A percentile compares a stretch with the other conserved stretches of the same genome.
Conservation (phyloP, 129 eudicot species). For the Centrapalus pauciflorus region DNA sequence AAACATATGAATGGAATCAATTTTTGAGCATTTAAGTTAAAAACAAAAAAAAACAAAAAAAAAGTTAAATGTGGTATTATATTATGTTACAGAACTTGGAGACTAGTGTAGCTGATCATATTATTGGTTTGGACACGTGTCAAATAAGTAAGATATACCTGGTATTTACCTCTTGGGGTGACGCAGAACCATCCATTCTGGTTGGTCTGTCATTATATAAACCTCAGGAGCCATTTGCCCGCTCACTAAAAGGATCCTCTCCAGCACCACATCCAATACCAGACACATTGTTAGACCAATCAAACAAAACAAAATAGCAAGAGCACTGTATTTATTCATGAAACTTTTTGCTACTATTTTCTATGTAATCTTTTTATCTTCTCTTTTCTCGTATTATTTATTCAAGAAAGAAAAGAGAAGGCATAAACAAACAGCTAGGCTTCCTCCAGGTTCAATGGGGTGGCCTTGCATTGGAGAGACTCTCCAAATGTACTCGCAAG, state of each 20-base stretch:
- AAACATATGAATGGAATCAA: too few species aligned
- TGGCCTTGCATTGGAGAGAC: slow-evolving; percentile 67
- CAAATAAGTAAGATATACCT: too few species aligned
- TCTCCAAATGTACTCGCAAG: slow-evolving; percentile 62
- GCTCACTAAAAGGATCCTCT: neutral
- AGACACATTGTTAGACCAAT: neutral
- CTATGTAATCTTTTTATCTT: slow-evolving; percentile 28
- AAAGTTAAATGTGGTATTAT: too few species aligned
- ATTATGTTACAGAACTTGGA: too few species aligned
- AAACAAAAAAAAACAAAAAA: too few species aligned
- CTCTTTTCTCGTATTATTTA: slow-evolving; percentile 25
- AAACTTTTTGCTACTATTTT: slow-evolving; percentile 11
- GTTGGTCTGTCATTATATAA: slow-evolving; percentile 26
- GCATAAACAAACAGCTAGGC: slow-evolving; percentile 31
- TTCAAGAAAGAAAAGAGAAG: too few species aligned
- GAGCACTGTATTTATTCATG: neutral
- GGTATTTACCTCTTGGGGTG: too few species aligned
- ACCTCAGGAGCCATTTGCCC: neutral
- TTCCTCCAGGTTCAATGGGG: slow-evolving; percentile 64
- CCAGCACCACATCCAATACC: neutral
- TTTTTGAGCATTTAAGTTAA: too few species aligned
- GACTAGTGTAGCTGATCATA: too few species aligned
- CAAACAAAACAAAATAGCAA: neutral
- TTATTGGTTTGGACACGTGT: too few species aligned
- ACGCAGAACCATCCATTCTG: too few species aligned